These are phyloP conservation scores for Aspergillus latus DNA, from an alignment of 2,329 filamentous ascomycete genomes.

Conservation along the genomic window DNA sequence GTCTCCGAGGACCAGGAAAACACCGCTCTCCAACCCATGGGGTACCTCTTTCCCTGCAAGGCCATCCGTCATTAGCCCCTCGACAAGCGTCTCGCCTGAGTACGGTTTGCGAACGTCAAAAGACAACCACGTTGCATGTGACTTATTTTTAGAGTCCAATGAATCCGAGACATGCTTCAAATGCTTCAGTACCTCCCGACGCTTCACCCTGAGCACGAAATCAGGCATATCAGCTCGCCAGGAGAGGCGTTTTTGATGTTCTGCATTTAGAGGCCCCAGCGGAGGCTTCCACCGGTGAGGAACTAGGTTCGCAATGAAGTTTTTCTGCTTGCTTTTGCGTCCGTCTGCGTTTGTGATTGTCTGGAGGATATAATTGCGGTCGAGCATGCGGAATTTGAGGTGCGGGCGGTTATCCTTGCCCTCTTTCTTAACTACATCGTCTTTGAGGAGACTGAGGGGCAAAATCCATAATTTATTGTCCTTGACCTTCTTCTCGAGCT, in stretches of 20 bases:
- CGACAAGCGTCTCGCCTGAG: constrained; percentile 21
- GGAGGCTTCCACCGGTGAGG: constrained; percentile 40
- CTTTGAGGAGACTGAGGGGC: constrained; percentile 33
- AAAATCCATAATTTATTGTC: constrained; percentile 32
- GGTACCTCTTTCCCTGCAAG: constrained; percentile 24
- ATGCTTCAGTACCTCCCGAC: constrained; percentile 35
- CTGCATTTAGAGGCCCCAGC: constrained; percentile 26
- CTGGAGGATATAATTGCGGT: constrained; percentile 29
- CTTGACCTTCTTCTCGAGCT: neutral
- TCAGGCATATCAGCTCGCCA: constrained; percentile 52
- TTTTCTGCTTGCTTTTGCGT: constrained; percentile 10
- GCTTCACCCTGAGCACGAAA: constrained; percentile 41
- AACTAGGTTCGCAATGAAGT: constrained; percentile 25
- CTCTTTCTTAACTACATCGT: constrained; percentile 25
- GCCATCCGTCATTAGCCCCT: constrained; percentile 23
- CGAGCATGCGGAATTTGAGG: constrained; percentile 30
- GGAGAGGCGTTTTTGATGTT: constrained; percentile 34
- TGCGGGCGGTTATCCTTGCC: constrained; percentile 11
- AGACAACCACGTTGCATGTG: constrained; percentile 30
- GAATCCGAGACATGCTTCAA: constrained; percentile 35
- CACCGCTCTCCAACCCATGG: constrained; percentile 33
- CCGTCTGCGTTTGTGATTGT: constrained; percentile 20
- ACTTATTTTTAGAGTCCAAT: constrained; percentile 17
- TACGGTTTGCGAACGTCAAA: constrained; percentile 21
- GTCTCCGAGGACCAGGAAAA: constrained; percentile 28